Conservation (phyloP, 345 rosid genomes). For the Ricinus communis region DNA sequence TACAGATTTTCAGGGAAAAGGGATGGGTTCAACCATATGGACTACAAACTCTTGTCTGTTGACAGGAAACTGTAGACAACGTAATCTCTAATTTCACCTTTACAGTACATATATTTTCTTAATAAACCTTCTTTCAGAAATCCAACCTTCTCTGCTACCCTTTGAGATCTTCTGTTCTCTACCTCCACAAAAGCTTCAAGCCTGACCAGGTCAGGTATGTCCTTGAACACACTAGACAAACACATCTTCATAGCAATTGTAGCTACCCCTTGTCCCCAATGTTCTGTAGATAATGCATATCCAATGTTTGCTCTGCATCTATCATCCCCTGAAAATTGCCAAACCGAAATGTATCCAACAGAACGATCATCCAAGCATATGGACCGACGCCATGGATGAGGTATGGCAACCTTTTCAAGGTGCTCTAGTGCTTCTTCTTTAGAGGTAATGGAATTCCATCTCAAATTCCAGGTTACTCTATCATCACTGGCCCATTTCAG, state of each 20-base stretch:
- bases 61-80: conserved; percentile 40
- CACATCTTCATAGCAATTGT: conserved; percentile 43
- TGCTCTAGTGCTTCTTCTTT: conserved; percentile 38
- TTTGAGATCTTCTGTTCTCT: conserved; percentile 55
- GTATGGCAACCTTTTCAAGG: conserved; percentile 33
- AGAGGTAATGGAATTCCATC: conserved; percentile 41
- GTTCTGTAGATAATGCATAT: conserved; percentile 39
- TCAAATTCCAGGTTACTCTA: conserved; percentile 43
- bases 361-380: conserved; percentile 45
- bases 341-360: conserved; percentile 43
- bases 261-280: conserved; percentile 47
- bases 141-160: conserved; percentile 63
- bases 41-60: conserved; percentile 25
- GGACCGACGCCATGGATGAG: conserved; percentile 51
- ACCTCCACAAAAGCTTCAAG: conserved; percentile 55
- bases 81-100: conserved; percentile 55
- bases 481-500: conserved; percentile 46
- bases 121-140: conserved; percentile 59
- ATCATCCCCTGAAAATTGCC: conserved; percentile 34
- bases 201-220: conserved; percentile 44
- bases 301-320: conserved; percentile 38
- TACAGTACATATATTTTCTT: conserved; percentile 48
- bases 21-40: background rate
- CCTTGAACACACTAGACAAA: conserved; percentile 30
- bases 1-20: no score